A percentile compares a stretch with the other conserved stretches of the same genome.
These are phyloP conservation scores for Fraxinus paxiana DNA, from an alignment of 305 asterid genomes.

Conservation along the genomic window DNA sequence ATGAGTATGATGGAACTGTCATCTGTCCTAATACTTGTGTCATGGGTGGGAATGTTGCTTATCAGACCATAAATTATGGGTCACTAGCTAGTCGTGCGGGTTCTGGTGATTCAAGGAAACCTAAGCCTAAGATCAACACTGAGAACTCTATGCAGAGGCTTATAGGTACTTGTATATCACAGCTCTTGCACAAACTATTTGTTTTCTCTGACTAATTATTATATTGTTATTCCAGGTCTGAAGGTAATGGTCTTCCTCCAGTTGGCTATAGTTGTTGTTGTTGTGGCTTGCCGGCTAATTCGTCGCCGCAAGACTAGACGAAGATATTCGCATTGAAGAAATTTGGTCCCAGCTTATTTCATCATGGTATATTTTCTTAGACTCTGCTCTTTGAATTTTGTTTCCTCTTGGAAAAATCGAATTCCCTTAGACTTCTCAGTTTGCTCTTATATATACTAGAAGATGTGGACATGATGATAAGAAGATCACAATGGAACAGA, in stretches of 20 bases:
- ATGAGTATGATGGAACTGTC: slow-evolving; percentile 69
- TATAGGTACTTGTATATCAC: slow-evolving; percentile 40
- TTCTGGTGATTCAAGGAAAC: slow-evolving; percentile 36
- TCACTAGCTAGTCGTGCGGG: slow-evolving; percentile 25
- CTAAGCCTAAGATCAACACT: slow-evolving; percentile 31
- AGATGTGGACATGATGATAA: neutral
- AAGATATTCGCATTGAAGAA: slow-evolving; percentile 40
- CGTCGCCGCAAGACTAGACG: slow-evolving; percentile 50
- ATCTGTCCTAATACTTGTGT: slow-evolving; percentile 71
- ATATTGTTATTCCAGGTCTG: slow-evolving; percentile 52
- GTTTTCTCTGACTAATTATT: slow-evolving; percentile 3
- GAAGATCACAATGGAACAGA: neutral
- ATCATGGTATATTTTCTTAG: slow-evolving; percentile 15
- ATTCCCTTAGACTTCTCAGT: neutral
- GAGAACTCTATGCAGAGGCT: slow-evolving; percentile 50
- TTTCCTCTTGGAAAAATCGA: slow-evolving; percentile 8
- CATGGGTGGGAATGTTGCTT: slow-evolving; percentile 71
- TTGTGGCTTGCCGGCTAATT: slow-evolving; percentile 36
- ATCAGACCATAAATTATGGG: slow-evolving; percentile 38
- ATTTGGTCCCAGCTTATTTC: slow-evolving; percentile 17
- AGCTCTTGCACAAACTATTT: neutral
- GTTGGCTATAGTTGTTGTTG: slow-evolving; percentile 38
- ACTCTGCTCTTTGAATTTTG: neutral
- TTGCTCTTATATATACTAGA: neutral
- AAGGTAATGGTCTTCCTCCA: slow-evolving; percentile 58